Evolutionary conservation across 306 rosid genomes (phyloP).

Genomic region (Myrica gale): DNA sequence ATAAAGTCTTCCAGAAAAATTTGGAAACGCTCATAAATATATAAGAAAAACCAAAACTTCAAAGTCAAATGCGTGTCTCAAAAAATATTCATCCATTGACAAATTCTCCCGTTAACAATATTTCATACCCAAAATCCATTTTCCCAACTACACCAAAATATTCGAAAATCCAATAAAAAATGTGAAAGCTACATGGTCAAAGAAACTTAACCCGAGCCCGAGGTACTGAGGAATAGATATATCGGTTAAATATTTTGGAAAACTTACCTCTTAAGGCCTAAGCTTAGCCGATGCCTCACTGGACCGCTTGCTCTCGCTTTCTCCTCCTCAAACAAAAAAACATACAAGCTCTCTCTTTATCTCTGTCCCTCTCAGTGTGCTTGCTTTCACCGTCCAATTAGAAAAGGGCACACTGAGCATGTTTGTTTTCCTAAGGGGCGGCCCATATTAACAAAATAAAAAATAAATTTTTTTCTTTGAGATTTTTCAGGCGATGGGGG

Average conservation of each 20-base stretch:
- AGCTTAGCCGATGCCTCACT: conserved; percentile 6
- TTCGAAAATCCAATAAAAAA: not conserved
- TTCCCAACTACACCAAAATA: conserved; percentile 6
- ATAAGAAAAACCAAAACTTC: not conserved
- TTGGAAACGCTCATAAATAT: not conserved
- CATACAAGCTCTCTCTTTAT: not conserved
- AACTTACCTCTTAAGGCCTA: conserved; percentile 25
- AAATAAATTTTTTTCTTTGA: too few species aligned
- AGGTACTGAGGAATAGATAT: not conserved
- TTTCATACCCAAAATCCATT: not conserved
- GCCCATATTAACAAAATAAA: too few species aligned
- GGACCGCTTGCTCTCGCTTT: not conserved
- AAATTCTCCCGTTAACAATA: not conserved
- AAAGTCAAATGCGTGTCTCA: not conserved
- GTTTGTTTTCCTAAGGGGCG: too few species aligned
- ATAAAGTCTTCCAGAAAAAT: not conserved
- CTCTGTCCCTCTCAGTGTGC: not conserved
- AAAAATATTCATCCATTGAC: not conserved
- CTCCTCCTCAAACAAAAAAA: conserved; percentile 7
- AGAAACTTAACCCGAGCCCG: not conserved
- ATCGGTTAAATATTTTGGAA: not conserved
- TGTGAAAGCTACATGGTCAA: not conserved
- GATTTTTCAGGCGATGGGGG: too few species aligned
- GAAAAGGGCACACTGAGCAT: too few species aligned
- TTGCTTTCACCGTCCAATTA: too few species aligned